Evolutionary conservation across 352 stramenopile genomes (phyloP), one percentile per base, ranked within the genome.

Genomic region (Peronospora belbahrii): DNA sequence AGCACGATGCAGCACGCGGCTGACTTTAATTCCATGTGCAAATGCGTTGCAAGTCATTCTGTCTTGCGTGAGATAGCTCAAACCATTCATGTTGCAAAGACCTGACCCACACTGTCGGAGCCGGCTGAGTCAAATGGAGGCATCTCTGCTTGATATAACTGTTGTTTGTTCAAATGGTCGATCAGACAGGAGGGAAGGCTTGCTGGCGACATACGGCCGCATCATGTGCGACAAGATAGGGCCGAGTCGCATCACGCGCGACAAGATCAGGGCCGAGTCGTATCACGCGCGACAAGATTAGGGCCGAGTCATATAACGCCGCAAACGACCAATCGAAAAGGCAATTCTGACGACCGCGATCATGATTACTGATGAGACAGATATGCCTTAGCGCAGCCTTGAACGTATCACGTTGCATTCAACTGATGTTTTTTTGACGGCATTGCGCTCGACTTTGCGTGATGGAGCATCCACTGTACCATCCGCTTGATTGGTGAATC

Each of bases 401-500:
- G 20, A n/a, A 8, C 13, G 19, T 25, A 10, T 40, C 34, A 18
- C n/a, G 10, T 22, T 14, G 23, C 39, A 46, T 37, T 37, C 47
- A n/a, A 39, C 47, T 40, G 10, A 38, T 49, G 48, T 42, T 56
- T 56, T 28, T 13, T n/a, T n/a, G n/a, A 11, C 17, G 11, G 42
- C 42, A 32, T n/a, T 38, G 30, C 31, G 22, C n/a, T 31, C 41
- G 41, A 39, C 31, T 28, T 20, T 40, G 30, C 13, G 23, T 14
- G 30, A 39, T 48, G 42, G 7, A n/a, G 7, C 24, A 28, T 28
- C 24, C 24, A 11, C 24, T 33, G 42, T 28, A 36, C n/a, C 40
- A 35, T 18, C 14, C 24, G 10, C 2, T 7, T 33, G 8, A 33
- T 33, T 11, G 28, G 10, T 15, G 28, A 7, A 15, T 33, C 11